Base-by-base conservation (phyloP, 1,139 yeast species). In the Casaregolazyma suthepensis region DNA sequence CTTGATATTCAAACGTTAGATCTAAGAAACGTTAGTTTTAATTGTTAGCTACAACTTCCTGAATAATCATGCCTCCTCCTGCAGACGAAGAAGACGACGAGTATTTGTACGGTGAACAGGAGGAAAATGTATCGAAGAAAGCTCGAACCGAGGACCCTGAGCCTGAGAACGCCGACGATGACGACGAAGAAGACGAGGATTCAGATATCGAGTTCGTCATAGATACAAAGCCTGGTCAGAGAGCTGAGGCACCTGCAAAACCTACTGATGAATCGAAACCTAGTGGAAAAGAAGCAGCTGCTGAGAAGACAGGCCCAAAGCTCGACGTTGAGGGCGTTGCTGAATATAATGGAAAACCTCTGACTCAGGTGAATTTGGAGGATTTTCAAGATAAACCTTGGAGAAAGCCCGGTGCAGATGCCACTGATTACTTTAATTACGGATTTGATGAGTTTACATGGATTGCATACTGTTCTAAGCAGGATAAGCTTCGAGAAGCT, bases 381-480 rank as follows among this genome's bases (percentile, higher is more conserved):
- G 85, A 83, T 50, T 73, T 91, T 48, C 90, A 88, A 60, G 95
- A 89, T 59, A 94, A 94, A 71, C 99, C 99, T 2, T 93, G 99
- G 99, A 79, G 99, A 65, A 85, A 87, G 60, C 98, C 98, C 0
- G 97, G 97, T 51, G 96, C 96, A 2, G 97, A 93, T 69, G 75
- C 88, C 45, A 81, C 96, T 2, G 99, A 93, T 69, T 93, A 90
- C 68, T 93, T 93, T 75, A 93, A 93, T 70, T 93, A 85, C 64
- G 99, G 99, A 1, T 93, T 93, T 67, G 96, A 94, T 67, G 99
- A 93, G 71, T 80, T 87, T 59, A 87, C 97, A 15, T 93, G 99
- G 99, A 83, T 87, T 51, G 91, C 94, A 20, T 93, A 93, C 71
- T 85, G 96, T 61, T 78, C 85, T 51, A 89, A 89, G 67, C 97